Evolutionary conservation across 1,284 basidiomycete genomes (phyloP).

Genomic region (Trametes pubescens): DNA sequence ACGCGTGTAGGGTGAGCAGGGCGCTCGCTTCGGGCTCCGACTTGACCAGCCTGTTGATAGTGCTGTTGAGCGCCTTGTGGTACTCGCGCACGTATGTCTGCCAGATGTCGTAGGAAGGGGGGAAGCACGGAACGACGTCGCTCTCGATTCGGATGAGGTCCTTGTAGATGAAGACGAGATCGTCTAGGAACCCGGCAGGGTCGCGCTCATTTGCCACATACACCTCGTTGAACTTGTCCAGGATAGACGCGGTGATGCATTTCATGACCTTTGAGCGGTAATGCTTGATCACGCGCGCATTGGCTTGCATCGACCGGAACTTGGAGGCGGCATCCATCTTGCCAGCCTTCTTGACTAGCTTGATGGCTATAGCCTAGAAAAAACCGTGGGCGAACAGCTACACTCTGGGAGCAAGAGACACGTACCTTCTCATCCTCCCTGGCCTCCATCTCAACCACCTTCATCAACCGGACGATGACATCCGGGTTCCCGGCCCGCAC

Average conservation of each 20-base stretch:
- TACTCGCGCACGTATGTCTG: conserved; percentile 89
- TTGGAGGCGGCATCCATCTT: conserved; percentile 90
- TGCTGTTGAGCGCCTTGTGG: conserved; percentile 87
- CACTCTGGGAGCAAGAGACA: background rate
- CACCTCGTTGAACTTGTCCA: conserved; percentile 75
- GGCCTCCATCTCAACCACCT: conserved; percentile 94
- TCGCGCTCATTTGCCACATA: conserved; percentile 71
- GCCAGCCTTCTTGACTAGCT: conserved; percentile 92
- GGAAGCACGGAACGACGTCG: conserved; percentile 91
- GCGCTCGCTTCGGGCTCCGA: conserved; percentile 88
- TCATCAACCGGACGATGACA: conserved; percentile 91
- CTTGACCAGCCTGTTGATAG: conserved; percentile 76
- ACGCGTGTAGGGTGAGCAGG: conserved; percentile 88
- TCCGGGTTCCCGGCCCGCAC: conserved; percentile 82
- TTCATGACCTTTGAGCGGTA: conserved; percentile 93
- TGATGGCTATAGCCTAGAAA: conserved; percentile 85
- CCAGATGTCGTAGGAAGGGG: conserved; percentile 90
- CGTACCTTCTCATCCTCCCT: conserved; percentile 93
- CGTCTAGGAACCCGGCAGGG: conserved; percentile 79
- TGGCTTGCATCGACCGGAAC: conserved; percentile 92
- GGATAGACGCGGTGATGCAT: conserved; percentile 82
- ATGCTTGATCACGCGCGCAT: conserved; percentile 94
- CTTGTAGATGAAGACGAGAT: conserved; percentile 92
- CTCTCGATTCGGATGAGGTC: conserved; percentile 92
- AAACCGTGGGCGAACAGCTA: background rate